Base-by-base conservation (phyloP, 345 rosid genomes). In the Bruguiera parviflora region DNA sequence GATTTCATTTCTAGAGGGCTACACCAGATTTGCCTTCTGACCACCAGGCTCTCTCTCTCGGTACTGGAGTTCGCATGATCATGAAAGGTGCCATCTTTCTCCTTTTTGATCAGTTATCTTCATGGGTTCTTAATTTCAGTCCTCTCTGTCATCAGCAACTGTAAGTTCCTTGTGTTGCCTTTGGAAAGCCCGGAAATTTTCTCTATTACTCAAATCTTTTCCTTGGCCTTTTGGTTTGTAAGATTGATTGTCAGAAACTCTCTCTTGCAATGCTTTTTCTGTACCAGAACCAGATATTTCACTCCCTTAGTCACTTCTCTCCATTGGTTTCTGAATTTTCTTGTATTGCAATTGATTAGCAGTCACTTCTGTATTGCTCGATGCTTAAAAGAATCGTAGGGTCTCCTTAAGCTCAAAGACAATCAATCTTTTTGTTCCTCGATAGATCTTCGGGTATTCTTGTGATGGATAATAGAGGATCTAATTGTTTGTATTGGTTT, bases 401-500 rank as follows among this genome's bases (percentile, higher is more conserved):
- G 33, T 63, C 66, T 63, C 28, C 9, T 39, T 32, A 1, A 75
- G 27, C 11, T 46, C 19, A 37, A 63, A 33, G 29, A 27, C 53
- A 39, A 53, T 58, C 58, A 25, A 49, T 56, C 16, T 32, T 28
- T 58, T 22, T 64, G 21, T 55, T 63, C 53, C n/a, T 16, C 8
- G 4, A 39, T 61, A 61, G 60, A 53, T n/a, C 72, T 61, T 73
- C 75, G 32, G 74, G 64, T 63, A 78, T 76, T 56, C 61, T 77
- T 28, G 75, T 69, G 75, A 86, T 86, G 91, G 77, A 77, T 74
- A 29, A 13, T 58, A 61, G 68, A 73, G 75, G 71, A 77, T 66
- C 62, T 74, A 69, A 58, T 67, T 53, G 80, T 71, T 65, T 80
- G 15, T 65, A 76, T 16, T 77, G 84, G 84, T 72, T 76, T 82